Evolutionary conservation across 768 basidiomycete species (phyloP), one percentile per base, ranked within the genome.

Genomic region (Austroboletus eburneus): DNA sequence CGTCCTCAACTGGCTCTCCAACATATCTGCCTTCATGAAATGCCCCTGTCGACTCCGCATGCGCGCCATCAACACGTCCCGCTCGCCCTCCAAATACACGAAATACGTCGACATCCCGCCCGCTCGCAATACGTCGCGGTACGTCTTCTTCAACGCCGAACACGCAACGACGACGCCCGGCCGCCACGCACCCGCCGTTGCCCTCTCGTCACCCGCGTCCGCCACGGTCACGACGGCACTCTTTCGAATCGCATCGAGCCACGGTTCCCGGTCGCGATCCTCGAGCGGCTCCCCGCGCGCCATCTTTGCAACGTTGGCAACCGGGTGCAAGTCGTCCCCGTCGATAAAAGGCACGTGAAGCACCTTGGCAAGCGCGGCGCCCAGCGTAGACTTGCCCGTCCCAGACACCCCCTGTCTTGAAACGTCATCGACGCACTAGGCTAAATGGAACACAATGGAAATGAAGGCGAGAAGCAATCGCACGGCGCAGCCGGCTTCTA

Each of bases 271-370:
- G 62, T 96, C 93, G 3, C 69, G 76, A 58, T 96, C 93, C 3
- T 73, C 83, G 53, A 98, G 70, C 5, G 92, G 85, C 20, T 72
- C 66, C 0, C 91, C 91, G 2, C 69, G 60, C 5, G 80, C 68
- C 93, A 97, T 96, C 76, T 97, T 98, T 23, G 78, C 83, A 34
- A 95, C 78, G 65, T 95, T 95, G 12, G 77, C 65, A 20, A 72
- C 58, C 1, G 93, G 87, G 61, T 97, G 94, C 23, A 96, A 74
- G 51, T 87, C 83, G 62, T 96, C 93, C 23, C 87, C 94, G 58
- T 97, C 94, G 49, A 91, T 70, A 69, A 87, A 95, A 1, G 91
- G 84, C 49, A 91, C 52, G n/a, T 64, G 65, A 39, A 91, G 72
- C 22, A 71, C 69, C 32, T 68, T 56, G 7, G 87, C 77, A n/a